Percentiles rank a stretch among this genome's conserved stretches.
These are phyloP conservation scores for Gymnopilus dilepis DNA, from an alignment of 768 basidiomycete species.

Conservation along the genomic window DNA sequence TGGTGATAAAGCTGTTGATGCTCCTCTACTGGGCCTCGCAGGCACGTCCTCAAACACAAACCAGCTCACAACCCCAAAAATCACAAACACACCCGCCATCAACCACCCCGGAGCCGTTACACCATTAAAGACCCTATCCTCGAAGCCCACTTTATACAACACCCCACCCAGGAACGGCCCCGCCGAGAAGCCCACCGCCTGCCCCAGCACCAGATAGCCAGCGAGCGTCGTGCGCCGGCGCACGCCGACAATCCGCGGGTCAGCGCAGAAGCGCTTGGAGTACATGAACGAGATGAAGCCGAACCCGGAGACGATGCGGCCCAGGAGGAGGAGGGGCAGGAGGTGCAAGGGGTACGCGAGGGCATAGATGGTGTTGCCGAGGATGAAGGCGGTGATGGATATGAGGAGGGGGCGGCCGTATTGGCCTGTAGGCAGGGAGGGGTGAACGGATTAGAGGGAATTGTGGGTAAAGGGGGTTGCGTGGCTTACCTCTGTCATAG, in stretches of 20 bases:
- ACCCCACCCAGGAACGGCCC: constrained; percentile 71
- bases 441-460: neutral
- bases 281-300: constrained; percentile 73
- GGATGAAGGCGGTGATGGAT: constrained; percentile 53
- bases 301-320: constrained; percentile 65
- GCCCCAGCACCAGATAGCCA: constrained; percentile 66
- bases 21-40: constrained; percentile 12
- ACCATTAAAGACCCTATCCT: constrained; percentile 65
- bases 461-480: neutral
- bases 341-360: constrained; percentile 62
- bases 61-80: constrained; percentile 50
- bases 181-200: constrained; percentile 62
- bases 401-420: constrained; percentile 61
- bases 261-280: constrained; percentile 68
- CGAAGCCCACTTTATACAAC: constrained; percentile 64
- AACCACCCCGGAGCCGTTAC: constrained; percentile 71
- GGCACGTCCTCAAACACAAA: constrained; percentile 47
- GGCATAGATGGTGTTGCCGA: constrained; percentile 68
- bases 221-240: constrained; percentile 68
- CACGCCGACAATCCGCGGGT: constrained; percentile 69
- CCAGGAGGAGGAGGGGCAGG: constrained; percentile 73
- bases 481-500: constrained; percentile 61
- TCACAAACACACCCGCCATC: constrained; percentile 57
- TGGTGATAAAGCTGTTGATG: too few species aligned
- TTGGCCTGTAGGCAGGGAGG: constrained; percentile 41